Base-by-base conservation (phyloP, 306 rosid species). In the Trichosanthes cucumerina region DNA sequence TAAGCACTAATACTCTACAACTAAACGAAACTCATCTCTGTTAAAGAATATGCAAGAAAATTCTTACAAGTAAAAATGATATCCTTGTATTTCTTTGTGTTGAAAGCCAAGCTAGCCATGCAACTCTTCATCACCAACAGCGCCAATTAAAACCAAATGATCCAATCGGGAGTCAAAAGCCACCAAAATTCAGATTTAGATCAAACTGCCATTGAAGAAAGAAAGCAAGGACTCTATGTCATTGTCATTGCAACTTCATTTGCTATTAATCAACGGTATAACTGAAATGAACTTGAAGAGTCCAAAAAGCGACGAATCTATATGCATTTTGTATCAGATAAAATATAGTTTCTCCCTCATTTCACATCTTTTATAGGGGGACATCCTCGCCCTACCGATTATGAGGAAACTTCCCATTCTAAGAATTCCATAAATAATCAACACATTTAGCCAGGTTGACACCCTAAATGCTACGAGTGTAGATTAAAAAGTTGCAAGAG, bases 11-110 rank as follows among this genome's bases (percentile, higher is more conserved):
- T 58, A 58, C 54, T 77, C 69, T 43, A 77, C 69, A 70, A 4
- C 69, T 21, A 58, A 39, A 54, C 21, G 5, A 43, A 77, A 38
- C 70, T 77, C 68, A 59, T 41, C 9, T 76, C 71, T 38, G 71
- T 77, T 38, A 77, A 77, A 77, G 80, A 77, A 77, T 77, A 77
- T 56, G 70, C 64, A 50, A 75, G 31, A 52, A 75, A 75, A 75
- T 16, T 54, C 64, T 34, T 53, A 75, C 33, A 33, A 75, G 26
- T 38, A 41, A 77, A 77, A 77, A 77, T 56, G 33, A 57, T 26
- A 38, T 21, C 39, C 56, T 39, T 13, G 66, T 52, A 33, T 13
- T 23, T 34, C 66, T 74, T 24, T 24, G 78, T 68, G 78, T 52
- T 19, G 62, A 33, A 74, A 50, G 63, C 78, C 58, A 49, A 19